Evolutionary conservation across 2,329 filamentous ascomycete species (phyloP).

Genomic region (Nannizzia gypsea): DNA sequence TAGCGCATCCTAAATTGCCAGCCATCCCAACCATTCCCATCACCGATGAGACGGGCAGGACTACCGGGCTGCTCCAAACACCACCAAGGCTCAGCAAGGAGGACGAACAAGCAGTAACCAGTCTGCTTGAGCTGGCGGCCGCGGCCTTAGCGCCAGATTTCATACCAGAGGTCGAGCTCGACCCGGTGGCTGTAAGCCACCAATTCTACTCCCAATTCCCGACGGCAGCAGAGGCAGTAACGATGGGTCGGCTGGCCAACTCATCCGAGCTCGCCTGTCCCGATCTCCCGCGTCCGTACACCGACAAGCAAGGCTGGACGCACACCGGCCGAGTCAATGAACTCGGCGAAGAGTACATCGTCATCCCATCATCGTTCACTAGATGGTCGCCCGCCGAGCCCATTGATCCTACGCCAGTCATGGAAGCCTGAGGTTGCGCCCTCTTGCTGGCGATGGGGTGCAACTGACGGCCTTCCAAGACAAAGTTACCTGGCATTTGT

Average conservation of each 20-base stretch:
- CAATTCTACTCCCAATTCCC: constrained; percentile 10
- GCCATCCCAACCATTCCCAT: background rate
- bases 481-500: background rate
- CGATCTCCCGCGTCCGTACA: constrained; percentile 17
- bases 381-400: background rate
- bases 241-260: constrained; percentile 6
- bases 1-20: background rate
- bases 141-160: constrained; percentile 16
- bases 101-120: constrained; percentile 12
- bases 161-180: constrained; percentile 13
- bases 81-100: constrained; percentile 8
- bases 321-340: constrained; percentile 23
- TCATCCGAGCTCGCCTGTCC: constrained; percentile 12
- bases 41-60: background rate
- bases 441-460: background rate
- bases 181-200: constrained; percentile 10
- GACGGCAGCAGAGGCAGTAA: background rate
- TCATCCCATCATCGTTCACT: background rate
- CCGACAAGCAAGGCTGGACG: constrained; percentile 23
- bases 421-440: background rate
- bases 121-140: constrained; percentile 15
- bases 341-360: constrained; percentile 7
- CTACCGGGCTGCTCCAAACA: constrained; percentile 3
- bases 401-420: background rate
- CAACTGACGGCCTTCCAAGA: background rate